These are phyloP conservation scores for Gossypium stocksii DNA, from an alignment of 345 rosid genomes.

Conservation along the genomic window DNA sequence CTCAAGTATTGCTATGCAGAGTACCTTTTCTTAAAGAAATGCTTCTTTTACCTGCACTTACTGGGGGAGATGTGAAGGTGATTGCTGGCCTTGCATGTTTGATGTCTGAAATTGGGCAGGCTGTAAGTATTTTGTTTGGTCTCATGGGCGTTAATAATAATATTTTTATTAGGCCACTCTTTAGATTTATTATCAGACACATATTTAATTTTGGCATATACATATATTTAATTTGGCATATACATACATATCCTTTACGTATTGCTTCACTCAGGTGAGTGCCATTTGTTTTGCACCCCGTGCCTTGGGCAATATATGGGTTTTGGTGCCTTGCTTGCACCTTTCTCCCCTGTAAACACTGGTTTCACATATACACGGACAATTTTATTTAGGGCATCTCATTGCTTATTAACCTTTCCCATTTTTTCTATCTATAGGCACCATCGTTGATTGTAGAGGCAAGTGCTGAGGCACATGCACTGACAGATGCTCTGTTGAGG, in stretches of 20 bases:
- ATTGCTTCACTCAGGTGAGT: background rate
- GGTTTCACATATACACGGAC: background rate
- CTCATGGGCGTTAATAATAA: background rate
- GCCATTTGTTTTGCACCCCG: background rate
- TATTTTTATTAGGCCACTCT: background rate
- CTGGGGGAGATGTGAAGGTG: conserved; percentile 63
- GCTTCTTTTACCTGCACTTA: conserved; percentile 75
- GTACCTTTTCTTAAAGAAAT: conserved; percentile 72
- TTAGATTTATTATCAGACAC: background rate
- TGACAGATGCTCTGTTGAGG: conserved; percentile 81
- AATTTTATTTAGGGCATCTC: background rate
- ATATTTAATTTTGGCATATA: background rate
- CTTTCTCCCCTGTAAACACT: background rate
- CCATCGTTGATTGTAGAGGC: conserved; percentile 84
- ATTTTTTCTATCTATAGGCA: conserved; percentile 43
- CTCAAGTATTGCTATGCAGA: conserved; percentile 71
- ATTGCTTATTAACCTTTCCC: conserved; percentile 11
- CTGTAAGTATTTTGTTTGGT: conserved; percentile 47
- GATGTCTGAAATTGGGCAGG: conserved; percentile 95
- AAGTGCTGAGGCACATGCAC: conserved; percentile 68
- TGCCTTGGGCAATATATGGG: background rate
- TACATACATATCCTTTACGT: too few species aligned
- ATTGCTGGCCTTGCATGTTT: conserved; percentile 82
- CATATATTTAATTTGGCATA: background rate
- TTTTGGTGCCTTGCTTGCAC: background rate